Evolutionary conservation across 2,329 filamentous ascomycete species (phyloP).

Genomic region (Neofusicoccum sp.): DNA sequence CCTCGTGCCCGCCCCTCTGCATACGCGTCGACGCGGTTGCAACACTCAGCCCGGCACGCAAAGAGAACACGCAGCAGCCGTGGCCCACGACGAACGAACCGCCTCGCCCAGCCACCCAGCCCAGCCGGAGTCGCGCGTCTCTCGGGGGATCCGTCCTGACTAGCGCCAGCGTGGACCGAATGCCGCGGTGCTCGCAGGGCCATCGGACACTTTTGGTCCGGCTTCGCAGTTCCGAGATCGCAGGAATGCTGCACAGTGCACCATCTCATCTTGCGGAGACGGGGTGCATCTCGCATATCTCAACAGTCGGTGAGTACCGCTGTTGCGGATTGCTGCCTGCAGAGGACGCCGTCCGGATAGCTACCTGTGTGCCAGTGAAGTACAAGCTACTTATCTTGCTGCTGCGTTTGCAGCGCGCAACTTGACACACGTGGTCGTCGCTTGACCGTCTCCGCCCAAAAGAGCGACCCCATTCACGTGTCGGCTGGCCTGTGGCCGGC

Average conservation of each 20-base stretch:
- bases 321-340: constrained; percentile 3
- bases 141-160: not conserved
- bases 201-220: constrained; percentile 3
- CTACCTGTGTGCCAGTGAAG: not conserved
- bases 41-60: too few species aligned
- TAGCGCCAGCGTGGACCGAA: not conserved
- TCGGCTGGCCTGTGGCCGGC: not conserved
- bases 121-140: constrained; percentile 7
- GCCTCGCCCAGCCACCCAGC: not conserved
- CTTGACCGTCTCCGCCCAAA: not conserved
- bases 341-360: not conserved
- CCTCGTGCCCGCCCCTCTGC: too few species aligned
- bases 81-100: not conserved
- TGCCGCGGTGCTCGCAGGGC: not conserved
- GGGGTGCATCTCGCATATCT: constrained; percentile 13
- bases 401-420: constrained; percentile 1
- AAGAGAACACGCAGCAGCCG: not conserved
- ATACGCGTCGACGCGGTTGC: too few species aligned
- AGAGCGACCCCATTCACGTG: not conserved
- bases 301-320: constrained; percentile 14
- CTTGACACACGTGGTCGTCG: constrained; percentile 7
- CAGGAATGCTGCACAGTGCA: not conserved
- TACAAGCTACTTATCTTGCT: constrained; percentile 11
- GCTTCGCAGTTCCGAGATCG: not conserved
- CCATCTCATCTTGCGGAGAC: constrained; percentile 1